Evolutionary conservation across 1,139 yeast species (phyloP), one percentile per base, ranked within the genome.

Genomic region (Hanseniaspora sp.): DNA sequence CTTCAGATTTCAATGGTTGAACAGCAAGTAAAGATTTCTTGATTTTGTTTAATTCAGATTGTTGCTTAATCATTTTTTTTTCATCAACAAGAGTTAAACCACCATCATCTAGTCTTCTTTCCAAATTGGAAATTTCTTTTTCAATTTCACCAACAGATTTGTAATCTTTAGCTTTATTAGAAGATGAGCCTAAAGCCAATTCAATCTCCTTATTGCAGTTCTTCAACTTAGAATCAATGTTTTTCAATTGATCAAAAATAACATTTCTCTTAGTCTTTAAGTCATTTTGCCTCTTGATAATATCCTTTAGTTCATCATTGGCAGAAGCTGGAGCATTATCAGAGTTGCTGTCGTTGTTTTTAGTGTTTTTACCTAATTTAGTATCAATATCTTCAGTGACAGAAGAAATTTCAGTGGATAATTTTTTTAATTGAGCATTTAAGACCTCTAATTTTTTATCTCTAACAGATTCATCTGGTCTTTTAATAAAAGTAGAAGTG

Each of bases 61-160:
- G 86, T 71, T 92, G 97, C 72, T 85, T 85, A 62, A 94, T 80
- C 62, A 75, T 73, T 68, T 82, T 78, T 74, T 88, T 84, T 76
- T 94, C 99, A 60, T 92, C 96, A 55, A 90, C 97, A 66, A 94
- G 79, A 65, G 87, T 80, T 69, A 94, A 75, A 54, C 76, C 73
- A 58, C 98, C 98, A 54, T 86, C 72, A 58, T 86, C 88, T 59
- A 92, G 83, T 61, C 78, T 75, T 49, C 75, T 76, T 68, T 92
- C 96, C 64, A 88, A 78, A 66, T 76, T 74, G 60, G 71, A 69
- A 68, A 90, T 79, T 70, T 83, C 80, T 57, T 75, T 73, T 64
- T 88, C 95, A 62, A 90, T 84, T 61, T 90, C 97, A 48, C 77
- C 86, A 59, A 77, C 80, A 54, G 78, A 73, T 71, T 84, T 85